A percentile compares a stretch with the other conserved stretches of the same genome.
These are phyloP conservation scores for Albifimbria verrucaria DNA, from an alignment of 2,329 filamentous ascomycete genomes.

Conservation along the genomic window DNA sequence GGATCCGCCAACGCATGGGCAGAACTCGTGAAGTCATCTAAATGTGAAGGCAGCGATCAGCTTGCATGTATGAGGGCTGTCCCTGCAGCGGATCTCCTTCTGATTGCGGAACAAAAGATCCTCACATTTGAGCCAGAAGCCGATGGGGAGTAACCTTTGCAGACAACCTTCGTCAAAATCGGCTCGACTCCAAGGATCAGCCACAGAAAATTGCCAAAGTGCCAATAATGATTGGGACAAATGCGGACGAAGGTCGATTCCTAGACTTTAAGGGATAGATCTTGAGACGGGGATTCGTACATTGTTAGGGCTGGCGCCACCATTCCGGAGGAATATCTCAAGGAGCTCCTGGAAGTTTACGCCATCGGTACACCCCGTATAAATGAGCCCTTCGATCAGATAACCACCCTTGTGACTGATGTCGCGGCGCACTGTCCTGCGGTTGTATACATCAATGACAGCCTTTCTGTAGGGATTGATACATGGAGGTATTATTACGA, in stretches of 20 bases:
- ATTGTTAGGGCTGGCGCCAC: not conserved
- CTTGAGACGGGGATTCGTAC: constrained; percentile 1
- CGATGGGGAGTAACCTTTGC: constrained; percentile 19
- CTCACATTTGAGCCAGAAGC: constrained; percentile 17
- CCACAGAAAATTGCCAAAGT: constrained; percentile 15
- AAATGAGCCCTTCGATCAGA: not conserved
- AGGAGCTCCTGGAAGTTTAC: constrained; percentile 10
- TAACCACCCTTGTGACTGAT: not conserved
- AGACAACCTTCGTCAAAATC: constrained; percentile 9
- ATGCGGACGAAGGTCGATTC: constrained; percentile 17
- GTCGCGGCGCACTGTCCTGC: not conserved
- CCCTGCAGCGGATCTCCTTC: constrained; percentile 12
- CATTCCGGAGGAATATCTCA: not conserved
- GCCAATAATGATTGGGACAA: constrained; percentile 18
- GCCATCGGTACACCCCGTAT: constrained; percentile 11
- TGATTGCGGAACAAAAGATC: constrained; percentile 9
- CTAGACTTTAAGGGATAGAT: constrained; percentile 4
- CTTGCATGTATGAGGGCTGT: constrained; percentile 21
- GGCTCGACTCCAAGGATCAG: constrained; percentile 7
- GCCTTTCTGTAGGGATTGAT: constrained; percentile 27
- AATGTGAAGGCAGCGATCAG: constrained; percentile 7
- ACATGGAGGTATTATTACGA: constrained; percentile 45
- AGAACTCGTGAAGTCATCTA: constrained; percentile 4
- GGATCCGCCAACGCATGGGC: constrained; percentile 13
- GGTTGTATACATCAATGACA: constrained; percentile 21